Evolutionary conservation across 768 basidiomycete genomes (phyloP), one percentile per base, ranked within the genome.

Genomic region (Sporobolomyces roseus): DNA sequence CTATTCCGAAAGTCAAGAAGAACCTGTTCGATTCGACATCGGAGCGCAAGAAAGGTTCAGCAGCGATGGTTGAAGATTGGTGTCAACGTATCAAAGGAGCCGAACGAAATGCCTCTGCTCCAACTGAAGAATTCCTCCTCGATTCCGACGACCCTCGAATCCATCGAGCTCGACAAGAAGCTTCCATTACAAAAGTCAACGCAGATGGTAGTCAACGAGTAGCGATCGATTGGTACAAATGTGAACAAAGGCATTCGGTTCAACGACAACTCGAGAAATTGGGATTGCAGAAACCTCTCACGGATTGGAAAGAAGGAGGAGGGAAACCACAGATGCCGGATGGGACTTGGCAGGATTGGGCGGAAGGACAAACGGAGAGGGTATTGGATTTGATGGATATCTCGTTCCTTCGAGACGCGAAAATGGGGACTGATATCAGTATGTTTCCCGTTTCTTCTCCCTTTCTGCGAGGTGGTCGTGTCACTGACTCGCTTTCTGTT

Each of bases 361-460:
- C 87, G 30, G 80, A 85, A n/a, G 85, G 85, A 17, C 93, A 96
- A 78, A 93, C 96, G 25, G 91, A 96, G 76, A 86, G 93, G 36
- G 93, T 97, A 6, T 89, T 91, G 87, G 93, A 97, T 78, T 79
- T 97, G 72, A 88, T 94, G 87, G 93, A 97, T 75, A 94, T 96
- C 72, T 88, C 84, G 77, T 82, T 88, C 33, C 83, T 97, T 54
- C 88, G 92, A 36, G 86, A 88, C 45, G 89, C 92, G 0, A 84
- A 83, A 68, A 83, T 85, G 45, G 91, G 89, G 3, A 82, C 91
- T 27, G 93, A 92, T 91, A 87, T 93, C 77, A 77, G 87, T 81
- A 27, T 62, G 67, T 17, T 16, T 9, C 14, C 0, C 10, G 27
- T n/a, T 38, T 13, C 29, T 45, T 49, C 27, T 59, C 27, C 41